These are phyloP conservation scores for Cyclospora cayetanensis DNA, from an alignment of 169 alveolate species.

Conservation along the genomic window DNA sequence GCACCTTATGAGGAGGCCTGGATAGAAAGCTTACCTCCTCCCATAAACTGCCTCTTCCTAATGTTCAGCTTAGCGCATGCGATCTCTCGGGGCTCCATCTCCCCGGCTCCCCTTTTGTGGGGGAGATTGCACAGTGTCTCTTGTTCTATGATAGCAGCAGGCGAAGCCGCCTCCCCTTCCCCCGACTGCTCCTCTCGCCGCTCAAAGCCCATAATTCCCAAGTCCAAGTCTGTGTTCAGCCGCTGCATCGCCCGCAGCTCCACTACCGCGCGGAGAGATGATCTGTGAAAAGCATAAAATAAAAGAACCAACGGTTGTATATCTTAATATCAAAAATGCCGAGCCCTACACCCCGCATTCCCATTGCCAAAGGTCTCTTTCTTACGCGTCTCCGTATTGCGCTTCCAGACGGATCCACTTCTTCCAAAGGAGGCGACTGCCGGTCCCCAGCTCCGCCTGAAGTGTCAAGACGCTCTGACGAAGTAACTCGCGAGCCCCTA, in stretches of 20 bases:
- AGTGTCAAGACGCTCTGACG: conserved; percentile 24
- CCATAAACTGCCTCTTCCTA: conserved; percentile 42
- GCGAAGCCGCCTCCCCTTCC: background rate
- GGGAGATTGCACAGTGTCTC: no score
- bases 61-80: conserved; percentile 12
- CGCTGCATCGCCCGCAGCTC: background rate
- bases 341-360: no score
- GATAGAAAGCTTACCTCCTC: background rate
- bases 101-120: conserved; percentile 9
- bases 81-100: background rate
- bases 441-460: conserved; percentile 16
- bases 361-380: no score
- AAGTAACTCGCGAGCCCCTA: background rate
- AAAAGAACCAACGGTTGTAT: background rate
- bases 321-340: no score
- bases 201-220: background rate
- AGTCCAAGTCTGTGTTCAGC: background rate
- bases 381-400: conserved; percentile 48
- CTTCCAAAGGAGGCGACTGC: conserved; percentile 23
- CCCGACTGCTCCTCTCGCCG: background rate
- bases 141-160: background rate
- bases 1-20: background rate
- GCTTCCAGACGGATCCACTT: conserved; percentile 50
- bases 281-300: background rate
- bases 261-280: background rate